A percentile compares a stretch with the other conserved stretches of the same genome.
phyloP scores from a whole-genome alignment of 1,284 basidiomycete genomes.

The Ustilago lituana region DNA sequence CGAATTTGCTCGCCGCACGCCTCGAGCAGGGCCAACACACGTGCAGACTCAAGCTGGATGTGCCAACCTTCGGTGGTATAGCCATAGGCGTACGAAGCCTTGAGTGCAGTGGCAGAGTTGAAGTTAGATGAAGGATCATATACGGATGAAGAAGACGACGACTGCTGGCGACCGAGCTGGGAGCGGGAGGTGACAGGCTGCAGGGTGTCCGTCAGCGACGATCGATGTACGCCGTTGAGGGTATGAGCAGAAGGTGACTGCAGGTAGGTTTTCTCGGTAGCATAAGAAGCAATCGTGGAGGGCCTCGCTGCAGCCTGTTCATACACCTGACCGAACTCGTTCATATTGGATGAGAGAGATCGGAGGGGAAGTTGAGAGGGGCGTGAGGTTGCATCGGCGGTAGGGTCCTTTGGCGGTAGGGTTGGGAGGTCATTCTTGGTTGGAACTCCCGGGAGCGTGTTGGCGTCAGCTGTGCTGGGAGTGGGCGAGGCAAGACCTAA shows the following conservation, averaged over 20 bases:
- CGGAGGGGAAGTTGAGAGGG: background rate
- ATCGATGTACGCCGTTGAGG: constrained; percentile 5
- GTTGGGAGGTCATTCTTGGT: constrained; percentile 40
- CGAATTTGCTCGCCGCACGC: constrained; percentile 57
- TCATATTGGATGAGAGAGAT: background rate
- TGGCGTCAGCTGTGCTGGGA: constrained; percentile 39
- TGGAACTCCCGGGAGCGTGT: constrained; percentile 31
- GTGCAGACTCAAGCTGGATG: constrained; percentile 44
- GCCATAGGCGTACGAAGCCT: constrained; percentile 45
- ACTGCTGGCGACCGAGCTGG: background rate
- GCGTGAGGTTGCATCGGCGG: background rate
- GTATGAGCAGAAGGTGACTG: constrained; percentile 7
- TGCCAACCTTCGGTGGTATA: constrained; percentile 59
- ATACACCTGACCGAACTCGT: constrained; percentile 30
- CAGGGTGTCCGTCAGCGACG: constrained; percentile 4
- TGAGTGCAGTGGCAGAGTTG: background rate
- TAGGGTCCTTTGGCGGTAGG: constrained; percentile 17
- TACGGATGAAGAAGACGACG: background rate
- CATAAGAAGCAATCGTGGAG: constrained; percentile 13
- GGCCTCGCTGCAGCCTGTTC: background rate
- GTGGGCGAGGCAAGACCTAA: constrained; percentile 35
- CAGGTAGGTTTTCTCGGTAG: background rate
- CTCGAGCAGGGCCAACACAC: constrained; percentile 45
- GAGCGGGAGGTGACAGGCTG: constrained; percentile 5
- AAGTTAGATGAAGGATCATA: constrained; percentile 4